Conservation (phyloP, 192 early-diverging fungal genomes). For the Borealophlyctis nickersoniae region DNA sequence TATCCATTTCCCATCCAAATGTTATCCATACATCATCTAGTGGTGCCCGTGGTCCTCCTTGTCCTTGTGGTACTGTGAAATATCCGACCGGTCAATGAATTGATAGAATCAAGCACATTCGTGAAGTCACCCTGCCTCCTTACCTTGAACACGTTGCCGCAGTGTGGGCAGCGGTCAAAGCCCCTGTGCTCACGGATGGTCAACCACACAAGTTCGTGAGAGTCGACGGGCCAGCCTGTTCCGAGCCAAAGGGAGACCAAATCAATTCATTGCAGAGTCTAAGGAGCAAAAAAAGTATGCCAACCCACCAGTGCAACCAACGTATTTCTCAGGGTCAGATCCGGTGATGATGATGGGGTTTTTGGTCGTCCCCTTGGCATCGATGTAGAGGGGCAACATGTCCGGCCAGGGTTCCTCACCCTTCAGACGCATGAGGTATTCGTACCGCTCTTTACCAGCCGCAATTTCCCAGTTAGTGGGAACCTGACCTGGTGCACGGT, state of each 20-base stretch:
- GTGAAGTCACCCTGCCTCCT: no score
- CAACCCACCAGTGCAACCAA: constrained; percentile 88
- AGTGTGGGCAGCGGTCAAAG: constrained; percentile 92
- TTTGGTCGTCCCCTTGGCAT: constrained; percentile 71
- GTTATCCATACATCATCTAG: no score
- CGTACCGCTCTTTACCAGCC: constrained; percentile 86
- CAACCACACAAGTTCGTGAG: constrained; percentile 91
- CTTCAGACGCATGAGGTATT: constrained; percentile 78
- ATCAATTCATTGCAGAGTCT: background rate
- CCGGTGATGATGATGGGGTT: constrained; percentile 87
- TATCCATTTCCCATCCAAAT: no score
- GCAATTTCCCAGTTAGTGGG: constrained; percentile 83
- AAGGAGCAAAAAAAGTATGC: constrained; percentile 2
- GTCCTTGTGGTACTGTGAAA: no score
- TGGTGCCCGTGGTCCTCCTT: no score
- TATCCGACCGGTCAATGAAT: no score
- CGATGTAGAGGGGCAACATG: constrained; percentile 72
- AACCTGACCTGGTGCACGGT: constrained; percentile 56
- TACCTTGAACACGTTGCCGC: constrained; percentile 63
- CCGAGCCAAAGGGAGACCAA: background rate
- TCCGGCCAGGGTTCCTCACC: constrained; percentile 87
- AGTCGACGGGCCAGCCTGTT: constrained; percentile 87
- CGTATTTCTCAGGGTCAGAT: constrained; percentile 73
- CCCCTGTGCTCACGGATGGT: constrained; percentile 75
- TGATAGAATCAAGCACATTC: no score